A percentile compares a stretch with the other conserved stretches of the same genome.
phyloP scores from a whole-genome alignment of 345 rosid genomes.

The Arabis hirsuta region DNA sequence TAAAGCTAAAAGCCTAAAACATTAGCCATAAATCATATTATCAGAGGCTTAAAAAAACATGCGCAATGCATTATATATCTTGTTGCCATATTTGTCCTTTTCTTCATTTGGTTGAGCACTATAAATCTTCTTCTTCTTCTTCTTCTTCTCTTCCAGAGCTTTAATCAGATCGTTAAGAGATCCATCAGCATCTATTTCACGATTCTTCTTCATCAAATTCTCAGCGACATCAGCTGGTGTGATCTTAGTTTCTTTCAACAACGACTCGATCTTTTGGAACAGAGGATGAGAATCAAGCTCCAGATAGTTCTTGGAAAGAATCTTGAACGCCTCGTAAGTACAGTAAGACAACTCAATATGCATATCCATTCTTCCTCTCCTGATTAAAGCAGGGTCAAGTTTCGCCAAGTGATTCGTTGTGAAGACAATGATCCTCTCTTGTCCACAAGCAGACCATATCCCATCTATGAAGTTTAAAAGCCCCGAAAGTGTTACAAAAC shows the following conservation, averaged over 20 bases:
- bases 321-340: conserved; percentile 50
- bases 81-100: too few species aligned
- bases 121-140: too few species aligned
- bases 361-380: conserved; percentile 56
- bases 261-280: conserved; percentile 31
- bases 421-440: conserved; percentile 49
- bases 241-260: conserved; percentile 46
- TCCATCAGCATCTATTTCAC: conserved; percentile 33
- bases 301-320: conserved; percentile 48
- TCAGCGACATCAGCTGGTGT: conserved; percentile 54
- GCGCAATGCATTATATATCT: too few species aligned
- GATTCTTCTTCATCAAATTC: conserved; percentile 49
- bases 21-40: too few species aligned
- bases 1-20: too few species aligned
- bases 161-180: conserved; percentile 45
- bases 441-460: conserved; percentile 55
- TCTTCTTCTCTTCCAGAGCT: conserved; percentile 40
- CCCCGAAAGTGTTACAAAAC: conserved; percentile 52
- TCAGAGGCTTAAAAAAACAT: too few species aligned
- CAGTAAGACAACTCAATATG: conserved; percentile 55
- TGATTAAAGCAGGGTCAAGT: conserved; percentile 54
- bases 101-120: too few species aligned
- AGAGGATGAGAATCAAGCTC: conserved; percentile 44
- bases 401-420: conserved; percentile 48
- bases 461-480: conserved; percentile 56